Evolutionary conservation across 2,329 filamentous ascomycete genomes (phyloP).

Genomic region (Cryphonectria japonica): DNA sequence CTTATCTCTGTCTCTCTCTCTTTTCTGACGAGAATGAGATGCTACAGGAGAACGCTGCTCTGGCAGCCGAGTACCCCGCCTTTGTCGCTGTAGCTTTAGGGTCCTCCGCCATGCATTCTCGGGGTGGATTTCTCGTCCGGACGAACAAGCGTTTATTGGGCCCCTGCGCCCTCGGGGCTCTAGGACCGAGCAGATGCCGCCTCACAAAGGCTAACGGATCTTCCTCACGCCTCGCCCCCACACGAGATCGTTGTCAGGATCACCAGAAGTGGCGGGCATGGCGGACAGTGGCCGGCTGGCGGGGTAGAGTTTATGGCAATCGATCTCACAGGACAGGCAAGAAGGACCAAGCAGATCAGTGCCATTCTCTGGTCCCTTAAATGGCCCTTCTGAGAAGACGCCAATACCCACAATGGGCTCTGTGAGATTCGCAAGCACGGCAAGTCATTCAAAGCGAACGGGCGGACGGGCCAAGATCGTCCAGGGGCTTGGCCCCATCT

Average conservation of each 20-base stretch:
- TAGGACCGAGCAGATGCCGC: background rate
- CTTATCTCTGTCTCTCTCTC: background rate
- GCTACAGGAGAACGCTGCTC: background rate
- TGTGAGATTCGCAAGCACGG: background rate
- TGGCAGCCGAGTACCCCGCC: background rate
- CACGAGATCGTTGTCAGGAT: background rate
- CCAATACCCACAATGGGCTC: background rate
- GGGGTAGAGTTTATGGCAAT: background rate
- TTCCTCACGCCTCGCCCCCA: background rate
- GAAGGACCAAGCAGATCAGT: background rate
- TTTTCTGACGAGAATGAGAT: background rate
- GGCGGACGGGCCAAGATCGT: background rate
- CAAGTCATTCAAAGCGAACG: background rate
- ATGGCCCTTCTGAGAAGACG: background rate
- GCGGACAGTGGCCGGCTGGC: slow-evolving; percentile 2
- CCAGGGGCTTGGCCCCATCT: slow-evolving; percentile 4
- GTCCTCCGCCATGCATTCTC: background rate
- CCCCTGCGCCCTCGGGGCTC: background rate
- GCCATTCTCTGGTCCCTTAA: background rate
- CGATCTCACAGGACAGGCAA: background rate
- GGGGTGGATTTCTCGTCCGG: background rate
- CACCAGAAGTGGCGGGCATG: background rate
- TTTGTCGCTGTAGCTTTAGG: background rate
- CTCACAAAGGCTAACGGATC: background rate
- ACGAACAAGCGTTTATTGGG: background rate